phyloP scores from a whole-genome alignment of 148 eudicot species.

The Cornus florida region DNA sequence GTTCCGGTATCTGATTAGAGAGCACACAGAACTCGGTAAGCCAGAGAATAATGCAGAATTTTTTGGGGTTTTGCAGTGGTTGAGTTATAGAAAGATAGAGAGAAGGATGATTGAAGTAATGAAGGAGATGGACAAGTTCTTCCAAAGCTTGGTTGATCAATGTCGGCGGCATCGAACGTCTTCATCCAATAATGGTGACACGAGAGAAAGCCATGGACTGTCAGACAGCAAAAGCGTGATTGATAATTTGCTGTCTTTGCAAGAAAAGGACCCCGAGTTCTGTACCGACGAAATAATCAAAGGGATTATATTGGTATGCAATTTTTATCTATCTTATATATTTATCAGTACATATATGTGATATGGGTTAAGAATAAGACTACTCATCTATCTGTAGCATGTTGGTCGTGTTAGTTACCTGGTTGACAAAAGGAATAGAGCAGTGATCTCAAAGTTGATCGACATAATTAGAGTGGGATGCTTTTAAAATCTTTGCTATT shows the following conservation, averaged over 20 bases:
- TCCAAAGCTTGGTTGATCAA: slow-evolving; percentile 10
- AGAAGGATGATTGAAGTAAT: slow-evolving; percentile 8
- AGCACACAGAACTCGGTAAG: slow-evolving; percentile 5
- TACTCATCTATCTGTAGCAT: too few relatives aligned
- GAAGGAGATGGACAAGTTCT: slow-evolving; percentile 8
- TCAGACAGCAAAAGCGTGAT: slow-evolving; percentile 7
- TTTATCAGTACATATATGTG: too few relatives aligned
- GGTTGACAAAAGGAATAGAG: too few relatives aligned
- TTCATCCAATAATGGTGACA: too few relatives aligned
- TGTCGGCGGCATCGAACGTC: neutral
- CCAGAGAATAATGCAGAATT: slow-evolving; percentile 9
- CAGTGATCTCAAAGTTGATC: too few relatives aligned
- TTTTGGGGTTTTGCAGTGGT: slow-evolving; percentile 19
- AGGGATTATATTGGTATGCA: slow-evolving; percentile 21
- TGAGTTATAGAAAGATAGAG: slow-evolving; percentile 7
- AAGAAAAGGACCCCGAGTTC: slow-evolving; percentile 6
- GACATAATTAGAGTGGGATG: too few relatives aligned
- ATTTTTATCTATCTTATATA: too few relatives aligned
- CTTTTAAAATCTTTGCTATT: too few relatives aligned
- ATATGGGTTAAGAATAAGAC: too few relatives aligned
- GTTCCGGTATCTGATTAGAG: neutral
- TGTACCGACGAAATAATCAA: slow-evolving; percentile 18
- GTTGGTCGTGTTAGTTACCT: too few relatives aligned
- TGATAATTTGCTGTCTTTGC: slow-evolving; percentile 16
- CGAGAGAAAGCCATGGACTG: neutral